phyloP scores from a whole-genome alignment of 345 rosid genomes.

The Rhodamnia argentea region DNA sequence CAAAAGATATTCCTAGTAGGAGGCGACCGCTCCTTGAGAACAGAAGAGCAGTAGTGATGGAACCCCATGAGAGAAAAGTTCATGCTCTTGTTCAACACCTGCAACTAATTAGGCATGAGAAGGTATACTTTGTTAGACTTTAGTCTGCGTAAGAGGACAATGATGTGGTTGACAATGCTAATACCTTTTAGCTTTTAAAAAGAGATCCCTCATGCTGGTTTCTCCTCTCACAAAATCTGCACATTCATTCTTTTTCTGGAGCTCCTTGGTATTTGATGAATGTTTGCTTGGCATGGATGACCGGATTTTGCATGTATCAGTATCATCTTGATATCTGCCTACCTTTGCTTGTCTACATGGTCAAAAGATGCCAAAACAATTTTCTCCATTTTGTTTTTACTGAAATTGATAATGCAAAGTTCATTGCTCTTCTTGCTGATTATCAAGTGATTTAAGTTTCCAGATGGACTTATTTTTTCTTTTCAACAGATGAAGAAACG shows the following conservation, averaged over 20 bases:
- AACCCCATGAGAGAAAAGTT: conserved; percentile 46
- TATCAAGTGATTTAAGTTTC: neutral
- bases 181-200: neutral
- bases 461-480: neutral
- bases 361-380: neutral
- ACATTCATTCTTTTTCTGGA: neutral
- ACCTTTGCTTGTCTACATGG: neutral
- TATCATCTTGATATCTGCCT: neutral
- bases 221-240: neutral
- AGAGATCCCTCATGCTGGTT: neutral
- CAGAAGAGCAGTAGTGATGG: conserved; percentile 77
- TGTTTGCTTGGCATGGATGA: neutral
- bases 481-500: conserved; percentile 49
- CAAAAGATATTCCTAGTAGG: conserved; percentile 48
- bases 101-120: conserved; percentile 35
- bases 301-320: neutral
- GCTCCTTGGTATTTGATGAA: neutral
- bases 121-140: conserved; percentile 30
- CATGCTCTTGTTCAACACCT: conserved; percentile 54
- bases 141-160: neutral
- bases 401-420: neutral
- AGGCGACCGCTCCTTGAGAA: conserved; percentile 42
- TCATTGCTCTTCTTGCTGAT: neutral
- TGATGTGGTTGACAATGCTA: neutral
- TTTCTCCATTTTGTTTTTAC: neutral